These are phyloP conservation scores for Peniophora sp. DNA, from an alignment of 1,284 basidiomycete species.

Conservation along the genomic window DNA sequence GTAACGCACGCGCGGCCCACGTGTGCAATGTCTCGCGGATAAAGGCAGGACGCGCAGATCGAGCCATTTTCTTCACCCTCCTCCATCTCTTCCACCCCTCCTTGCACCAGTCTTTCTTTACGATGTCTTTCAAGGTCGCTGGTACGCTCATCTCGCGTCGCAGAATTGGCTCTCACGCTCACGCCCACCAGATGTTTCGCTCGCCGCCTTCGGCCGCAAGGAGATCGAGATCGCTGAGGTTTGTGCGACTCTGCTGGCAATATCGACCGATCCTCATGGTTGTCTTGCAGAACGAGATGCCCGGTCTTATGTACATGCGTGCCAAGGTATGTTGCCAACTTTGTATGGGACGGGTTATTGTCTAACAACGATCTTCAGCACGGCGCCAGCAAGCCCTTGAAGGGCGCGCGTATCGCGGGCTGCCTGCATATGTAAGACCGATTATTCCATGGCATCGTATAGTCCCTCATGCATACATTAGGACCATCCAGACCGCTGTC, in stretches of 20 bases:
- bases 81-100: constrained; percentile 17
- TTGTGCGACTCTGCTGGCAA: constrained; percentile 5
- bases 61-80: constrained; percentile 21
- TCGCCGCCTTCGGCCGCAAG: constrained; percentile 96
- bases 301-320: constrained; percentile 89
- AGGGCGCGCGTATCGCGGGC: constrained; percentile 94
- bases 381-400: constrained; percentile 77
- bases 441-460: constrained; percentile 1
- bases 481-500: constrained; percentile 96
- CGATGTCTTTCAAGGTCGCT: not conserved
- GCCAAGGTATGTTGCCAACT: constrained; percentile 51
- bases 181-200: constrained; percentile 71
- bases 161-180: not conserved
- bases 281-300: constrained; percentile 72
- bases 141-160: constrained; percentile 4
- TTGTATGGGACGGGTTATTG: constrained; percentile 2
- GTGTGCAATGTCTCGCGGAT: not conserved
- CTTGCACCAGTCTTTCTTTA: constrained; percentile 56
- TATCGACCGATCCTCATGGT: constrained; percentile 11
- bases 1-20: not conserved
- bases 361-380: constrained; percentile 44
- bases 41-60: not conserved
- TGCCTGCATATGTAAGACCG: constrained; percentile 86
- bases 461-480: constrained; percentile 10
- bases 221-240: constrained; percentile 98